Evolutionary conservation across 2,329 filamentous ascomycete genomes (phyloP), one percentile per base, ranked within the genome.

Genomic region (Taxawa tesnikishii): DNA sequence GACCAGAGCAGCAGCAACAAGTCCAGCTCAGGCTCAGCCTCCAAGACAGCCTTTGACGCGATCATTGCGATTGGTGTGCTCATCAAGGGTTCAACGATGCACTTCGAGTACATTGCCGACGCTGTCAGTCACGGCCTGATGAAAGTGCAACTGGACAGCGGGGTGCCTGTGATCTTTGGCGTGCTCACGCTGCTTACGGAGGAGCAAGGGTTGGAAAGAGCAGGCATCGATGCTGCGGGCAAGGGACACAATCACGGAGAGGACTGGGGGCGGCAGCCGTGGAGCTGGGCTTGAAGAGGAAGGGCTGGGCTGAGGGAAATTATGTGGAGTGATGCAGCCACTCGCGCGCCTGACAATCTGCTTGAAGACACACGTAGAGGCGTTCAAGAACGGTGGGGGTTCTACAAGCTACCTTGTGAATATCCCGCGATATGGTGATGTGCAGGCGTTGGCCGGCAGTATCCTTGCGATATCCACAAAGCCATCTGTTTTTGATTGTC

Each of bases 71-170:
- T 98, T 45, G 90, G 90, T 34, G 87, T 94, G 35, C 73, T 98
- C 39, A 94, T 98, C 64, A 98, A 98, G 67, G 90, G 90, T 55
- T 83, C 93, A 61, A 96, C 90, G 5, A 94, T 94, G 85, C 90
- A 98, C 62, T 98, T 98, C 51, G 90, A 98, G 62, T 96, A 98
- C 63, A 98, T 98, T 48, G 73, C 87, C 26, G 90, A 96, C 43
- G 75, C 83, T 25, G 85, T 92, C 5, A 84, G 77, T 36, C 83
- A 94, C 40, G 90, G 84, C 5, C 68, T 98, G 39, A 98, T 98
- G 90, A 77, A 83, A 42, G 77, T 96, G 37, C 85, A 93, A 58
- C 67, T 96, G 34, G 88, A 98, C 55, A 77, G 75, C 7, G 82
- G 83, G 27, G 74, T 93, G 31, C 90, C 90, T 18, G 80, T 98